Evolutionary conservation across 305 asterid species (phyloP).

Genomic region (Coffea humblotiana): DNA sequence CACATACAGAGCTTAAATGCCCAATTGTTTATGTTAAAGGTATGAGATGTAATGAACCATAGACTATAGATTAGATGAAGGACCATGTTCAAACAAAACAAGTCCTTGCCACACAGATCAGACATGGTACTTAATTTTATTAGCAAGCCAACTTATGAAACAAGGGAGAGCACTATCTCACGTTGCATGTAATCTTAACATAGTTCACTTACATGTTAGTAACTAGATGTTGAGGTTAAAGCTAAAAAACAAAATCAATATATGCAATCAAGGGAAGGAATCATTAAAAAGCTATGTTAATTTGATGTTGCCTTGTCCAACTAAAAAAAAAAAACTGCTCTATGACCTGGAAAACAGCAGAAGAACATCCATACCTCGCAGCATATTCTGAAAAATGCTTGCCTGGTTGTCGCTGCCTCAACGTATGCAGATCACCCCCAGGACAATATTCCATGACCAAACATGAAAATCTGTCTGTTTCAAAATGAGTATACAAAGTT

Average conservation of each 20-base stretch:
- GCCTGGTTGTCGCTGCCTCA: conserved; percentile 93
- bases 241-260: neutral
- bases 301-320: neutral
- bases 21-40: neutral
- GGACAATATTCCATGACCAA: conserved; percentile 99
- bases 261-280: conserved; percentile 1
- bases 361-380: conserved; percentile 54
- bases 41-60: neutral
- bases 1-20: neutral
- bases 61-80: neutral
- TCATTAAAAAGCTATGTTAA: neutral
- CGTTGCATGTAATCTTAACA: neutral
- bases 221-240: neutral
- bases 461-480: conserved; percentile 86
- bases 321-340: neutral
- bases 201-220: neutral
- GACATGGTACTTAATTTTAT: neutral
- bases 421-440: conserved; percentile 91
- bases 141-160: neutral
- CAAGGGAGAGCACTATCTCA: neutral
- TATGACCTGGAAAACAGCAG: neutral
- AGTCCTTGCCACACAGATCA: neutral
- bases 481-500: conserved; percentile 93
- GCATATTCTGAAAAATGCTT: conserved; percentile 97
- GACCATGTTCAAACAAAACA: neutral